Percentiles rank a stretch among this genome's conserved stretches.
phyloP scores from a whole-genome alignment of 225 moss, liverwort and hornwort genomes.

The Ulota crispa region DNA sequence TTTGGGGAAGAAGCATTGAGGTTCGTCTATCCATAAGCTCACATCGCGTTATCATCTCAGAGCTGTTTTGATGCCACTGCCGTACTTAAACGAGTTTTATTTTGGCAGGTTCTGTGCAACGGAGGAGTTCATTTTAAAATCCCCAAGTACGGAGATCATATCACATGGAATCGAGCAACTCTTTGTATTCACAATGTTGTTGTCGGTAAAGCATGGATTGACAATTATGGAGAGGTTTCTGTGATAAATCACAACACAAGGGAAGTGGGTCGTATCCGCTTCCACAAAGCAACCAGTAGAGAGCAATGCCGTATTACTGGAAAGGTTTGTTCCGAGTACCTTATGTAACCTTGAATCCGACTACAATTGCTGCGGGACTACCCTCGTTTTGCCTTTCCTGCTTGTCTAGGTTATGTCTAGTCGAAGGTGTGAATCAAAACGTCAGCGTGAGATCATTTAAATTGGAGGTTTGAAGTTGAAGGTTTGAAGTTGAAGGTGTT shows the following conservation, averaged over 20 bases:
- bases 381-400: neutral
- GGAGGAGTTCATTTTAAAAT: slow-evolving; percentile 76
- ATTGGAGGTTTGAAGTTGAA: neutral
- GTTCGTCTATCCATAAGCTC: slow-evolving; percentile 40
- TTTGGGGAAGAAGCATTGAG: slow-evolving; percentile 99
- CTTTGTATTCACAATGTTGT: slow-evolving; percentile 99
- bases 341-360: neutral
- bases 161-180: slow-evolving; percentile 88
- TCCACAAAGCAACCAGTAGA: slow-evolving; percentile 91
- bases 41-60: neutral
- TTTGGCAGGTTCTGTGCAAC: slow-evolving; percentile 76
- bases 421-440: neutral
- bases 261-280: slow-evolving; percentile 81
- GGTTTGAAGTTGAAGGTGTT: slow-evolving; percentile 3
- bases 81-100: slow-evolving; percentile 9
- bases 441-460: neutral
- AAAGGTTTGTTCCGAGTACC: slow-evolving; percentile 53
- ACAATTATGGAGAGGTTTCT: slow-evolving; percentile 93
- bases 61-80: slow-evolving; percentile 1
- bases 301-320: slow-evolving; percentile 93
- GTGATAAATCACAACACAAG: slow-evolving; percentile 83
- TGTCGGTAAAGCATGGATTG: slow-evolving; percentile 94
- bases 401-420: neutral
- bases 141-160: slow-evolving; percentile 79
- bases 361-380: neutral